phyloP scores from a whole-genome alignment of 139 green algal species.

The Bryopsis sp. region DNA sequence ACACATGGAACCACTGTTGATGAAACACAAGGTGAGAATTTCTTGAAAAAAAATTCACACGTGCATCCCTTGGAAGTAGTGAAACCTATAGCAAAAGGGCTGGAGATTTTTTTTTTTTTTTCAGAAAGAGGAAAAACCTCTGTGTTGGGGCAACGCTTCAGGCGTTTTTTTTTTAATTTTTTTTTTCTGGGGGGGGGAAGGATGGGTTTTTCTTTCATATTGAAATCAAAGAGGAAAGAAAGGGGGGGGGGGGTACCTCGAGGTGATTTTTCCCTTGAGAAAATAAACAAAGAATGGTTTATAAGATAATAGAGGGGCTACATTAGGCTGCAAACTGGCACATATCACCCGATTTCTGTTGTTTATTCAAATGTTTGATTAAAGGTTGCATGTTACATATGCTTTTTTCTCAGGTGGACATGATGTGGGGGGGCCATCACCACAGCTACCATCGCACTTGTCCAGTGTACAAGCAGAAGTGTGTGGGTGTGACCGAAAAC shows the following conservation, averaged over 20 bases:
- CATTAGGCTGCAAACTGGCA: no score
- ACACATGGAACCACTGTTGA: slow-evolving; percentile 31
- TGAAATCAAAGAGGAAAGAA: no score
- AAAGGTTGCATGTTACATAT: slow-evolving; percentile 8
- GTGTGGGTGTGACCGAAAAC: slow-evolving; percentile 6
- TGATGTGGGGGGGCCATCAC: slow-evolving; percentile 50
- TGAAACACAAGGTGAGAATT: slow-evolving; percentile 32
- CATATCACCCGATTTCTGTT: neutral
- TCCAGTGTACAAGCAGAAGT: slow-evolving; percentile 20
- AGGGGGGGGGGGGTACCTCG: no score
- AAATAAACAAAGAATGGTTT: no score
- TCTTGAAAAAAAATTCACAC: no score
- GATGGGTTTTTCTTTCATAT: no score
- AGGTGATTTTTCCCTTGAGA: no score
- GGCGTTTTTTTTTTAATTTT: slow-evolving; percentile 18
- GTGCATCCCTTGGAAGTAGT: neutral
- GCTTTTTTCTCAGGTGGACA: slow-evolving; percentile 32
- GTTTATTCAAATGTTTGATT: slow-evolving; percentile 11
- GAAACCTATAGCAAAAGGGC: neutral
- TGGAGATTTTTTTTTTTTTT: neutral
- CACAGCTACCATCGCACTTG: slow-evolving; percentile 64
- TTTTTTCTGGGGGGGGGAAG: no score
- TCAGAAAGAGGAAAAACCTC: neutral
- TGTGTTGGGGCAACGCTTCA: slow-evolving; percentile 2
- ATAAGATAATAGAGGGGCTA: no score